Conservation (phyloP, 495 filamentous ascomycete genomes). For the Xylaria castorea region DNA sequence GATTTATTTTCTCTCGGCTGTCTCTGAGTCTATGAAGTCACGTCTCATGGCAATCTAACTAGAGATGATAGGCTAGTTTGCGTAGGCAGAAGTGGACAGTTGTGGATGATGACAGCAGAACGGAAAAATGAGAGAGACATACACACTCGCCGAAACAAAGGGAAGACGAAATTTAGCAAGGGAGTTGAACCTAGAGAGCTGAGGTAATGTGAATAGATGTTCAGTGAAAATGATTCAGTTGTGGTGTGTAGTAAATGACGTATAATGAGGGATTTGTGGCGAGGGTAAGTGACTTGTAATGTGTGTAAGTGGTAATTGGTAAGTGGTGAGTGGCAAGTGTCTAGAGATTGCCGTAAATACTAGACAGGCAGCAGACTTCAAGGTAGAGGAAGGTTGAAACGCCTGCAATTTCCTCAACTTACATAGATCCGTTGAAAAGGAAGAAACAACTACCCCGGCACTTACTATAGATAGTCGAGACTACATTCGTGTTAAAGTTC, state of each 20-base stretch:
- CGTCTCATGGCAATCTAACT: background rate
- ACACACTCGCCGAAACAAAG: background rate
- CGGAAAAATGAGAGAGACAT: background rate
- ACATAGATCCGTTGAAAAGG: background rate
- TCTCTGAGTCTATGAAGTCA: too few relatives aligned
- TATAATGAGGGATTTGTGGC: too few relatives aligned
- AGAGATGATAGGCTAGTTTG: background rate
- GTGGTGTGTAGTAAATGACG: too few relatives aligned
- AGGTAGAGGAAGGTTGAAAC: background rate
- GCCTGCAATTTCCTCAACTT: background rate
- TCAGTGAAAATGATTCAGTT: too few relatives aligned
- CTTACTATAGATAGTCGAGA: background rate
- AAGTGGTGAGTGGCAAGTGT: background rate
- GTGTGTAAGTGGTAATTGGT: background rate
- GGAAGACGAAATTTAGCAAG: too few relatives aligned
- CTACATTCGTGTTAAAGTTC: background rate
- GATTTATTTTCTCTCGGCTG: too few relatives aligned
- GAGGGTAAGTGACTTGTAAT: too few relatives aligned
- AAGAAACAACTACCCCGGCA: background rate
- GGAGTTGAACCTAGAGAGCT: too few relatives aligned
- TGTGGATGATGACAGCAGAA: background rate
- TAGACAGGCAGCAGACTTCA: background rate
- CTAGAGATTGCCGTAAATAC: background rate
- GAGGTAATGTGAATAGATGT: too few relatives aligned
- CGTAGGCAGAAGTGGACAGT: background rate